Evolutionary conservation across 768 basidiomycete genomes (phyloP), one percentile per base, ranked within the genome.

Genomic region (Piloderma croceum): DNA sequence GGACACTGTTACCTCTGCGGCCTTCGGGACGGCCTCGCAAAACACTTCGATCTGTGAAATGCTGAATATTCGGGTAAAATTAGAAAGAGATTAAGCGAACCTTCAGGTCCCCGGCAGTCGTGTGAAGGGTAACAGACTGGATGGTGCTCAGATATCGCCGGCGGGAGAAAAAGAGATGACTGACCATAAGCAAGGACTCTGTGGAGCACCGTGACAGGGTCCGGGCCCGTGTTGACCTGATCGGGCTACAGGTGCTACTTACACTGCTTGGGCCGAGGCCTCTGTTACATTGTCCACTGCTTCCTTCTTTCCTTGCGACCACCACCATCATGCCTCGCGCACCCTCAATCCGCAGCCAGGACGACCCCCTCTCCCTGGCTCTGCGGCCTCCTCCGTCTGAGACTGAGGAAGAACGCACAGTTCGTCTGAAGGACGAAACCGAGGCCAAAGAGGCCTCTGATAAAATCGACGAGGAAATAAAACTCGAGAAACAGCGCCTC

Each of bases 1-100:
- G 44, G 34, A 36, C 31, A 38, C 53, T 18, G 29, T 44, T 47
- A 91, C 93, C 72, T 99, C 94, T 50, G 93, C 90, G 9, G 92
- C 73, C 61, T 91, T 90, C 18, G 96, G 96, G 15, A 91, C 87
- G 5, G 94, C 83, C 64, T 99, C 96, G 60, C 96, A 98, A 65
- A 98, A 98, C 10, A 99, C 59, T 64, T 99, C 96, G 46, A 98
- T 80, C 92, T 97, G 58, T 21, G 34, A 46, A 23, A 29, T 29
- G 24, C n/a, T n/a, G n/a, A n/a, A n/a, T n/a, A 20, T 20, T 19
- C 34, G 37, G 13, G 23, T 13, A 24, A 25, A 38, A 34, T 21
- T 15, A 12, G 7, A 34, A n/a, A 18, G 15, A 17, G 22, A 25
- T 13, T 39, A n/a, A n/a, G n/a, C 63, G 35, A 53, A 89, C 91